Evolutionary conservation across 139 green algal species (phyloP), one percentile per base, ranked within the genome.

Genomic region (Micractinium sp.): DNA sequence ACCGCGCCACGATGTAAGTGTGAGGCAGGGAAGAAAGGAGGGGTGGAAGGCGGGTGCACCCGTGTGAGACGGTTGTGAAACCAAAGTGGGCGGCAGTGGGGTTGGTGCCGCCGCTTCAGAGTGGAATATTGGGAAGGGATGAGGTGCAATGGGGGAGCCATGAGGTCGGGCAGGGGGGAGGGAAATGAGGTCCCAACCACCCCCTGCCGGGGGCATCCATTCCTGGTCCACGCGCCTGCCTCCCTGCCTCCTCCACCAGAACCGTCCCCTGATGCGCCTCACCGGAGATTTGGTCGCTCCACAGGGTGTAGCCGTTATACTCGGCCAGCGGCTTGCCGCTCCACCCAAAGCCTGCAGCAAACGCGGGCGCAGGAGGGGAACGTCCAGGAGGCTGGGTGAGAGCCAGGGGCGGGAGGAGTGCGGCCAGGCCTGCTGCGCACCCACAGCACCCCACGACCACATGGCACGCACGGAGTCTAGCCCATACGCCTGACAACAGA

Each of bases 321-420:
- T 96, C 91, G 5, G 94, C 90, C 22, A 94, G 19, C 0, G 95
- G 90, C 90, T 97, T 97, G 82, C 95, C 89, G 63, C 88, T 94
- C 92, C 93, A 96, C 41, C 96, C 96, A 89, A 98, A 98, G 18
- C 96, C 82, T 87, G 82, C 36, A 15, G 41, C 31, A 2, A 66
- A 36, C 33, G 22, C 16, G 39, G 74, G 74, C 3, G 36, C 2
- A 80, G 36, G 22, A 41, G 31, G 29, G 19, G 29, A 39, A 82
- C 0, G 22, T n/a, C n/a, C n/a, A n/a, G 67, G 23, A 35, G 25
- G 18, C 67, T 5, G 31, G 25, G 22, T 73, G 63, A 73, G 47
- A 56, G 9, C 47, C 47, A 5, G 47, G 47, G 47, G 47, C 7
- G 7, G 5, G 47, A 56, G 47, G 9, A 9, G 47, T 56, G 47